Evolutionary conservation across 2,329 filamentous ascomycete genomes (phyloP), one percentile per base, ranked within the genome.

Genomic region (Achaetomium macrosporum): DNA sequence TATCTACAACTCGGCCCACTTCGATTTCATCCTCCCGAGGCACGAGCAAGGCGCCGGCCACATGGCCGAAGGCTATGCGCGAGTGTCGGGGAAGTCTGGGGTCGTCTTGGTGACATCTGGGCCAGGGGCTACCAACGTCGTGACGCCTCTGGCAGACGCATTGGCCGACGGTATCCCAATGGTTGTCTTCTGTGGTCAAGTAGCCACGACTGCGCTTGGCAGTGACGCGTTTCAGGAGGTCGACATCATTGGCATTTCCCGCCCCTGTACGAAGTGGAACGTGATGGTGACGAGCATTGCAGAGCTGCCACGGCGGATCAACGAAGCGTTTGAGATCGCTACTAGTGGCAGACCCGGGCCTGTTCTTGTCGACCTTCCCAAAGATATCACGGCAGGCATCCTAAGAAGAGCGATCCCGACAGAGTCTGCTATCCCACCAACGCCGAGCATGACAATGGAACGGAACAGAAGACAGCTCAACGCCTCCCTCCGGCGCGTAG

Each of bases 201-300:
- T 99, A 56, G 79, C 83, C 8, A 97, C 92, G 35, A 83, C 80
- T 43, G 87, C 90, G 50, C 96, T 97, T 70, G 93, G 93, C 57
- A 95, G 88, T 58, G 92, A 97, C 69, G 90, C 90, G 52, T 97
- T 97, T 79, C 93, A 99, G 70, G 93, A 97, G 73, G 91, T 90
- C 54, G 93, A 99, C 67, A 85, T 95, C 35, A 78, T 96, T 55
- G 92, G 92, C 62, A 97, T 99, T 69, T 95, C 90, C 33, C 82
- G 92, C 65, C 85, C 91, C 17, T 96, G 91, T 78, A 96, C 91
- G 62, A 97, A 97, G 76, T 99, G 93, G 93, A 97, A 97, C 65
- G 90, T 95, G 56, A 95, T 97, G 90, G 90, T 96, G 45, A 96
- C 95, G 79, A 92, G 86, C 69, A 84, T 96, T 51, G 90, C 89